Base-by-base conservation (phyloP, 176 grass and related monocot species). In the Melocanna baccifera region DNA sequence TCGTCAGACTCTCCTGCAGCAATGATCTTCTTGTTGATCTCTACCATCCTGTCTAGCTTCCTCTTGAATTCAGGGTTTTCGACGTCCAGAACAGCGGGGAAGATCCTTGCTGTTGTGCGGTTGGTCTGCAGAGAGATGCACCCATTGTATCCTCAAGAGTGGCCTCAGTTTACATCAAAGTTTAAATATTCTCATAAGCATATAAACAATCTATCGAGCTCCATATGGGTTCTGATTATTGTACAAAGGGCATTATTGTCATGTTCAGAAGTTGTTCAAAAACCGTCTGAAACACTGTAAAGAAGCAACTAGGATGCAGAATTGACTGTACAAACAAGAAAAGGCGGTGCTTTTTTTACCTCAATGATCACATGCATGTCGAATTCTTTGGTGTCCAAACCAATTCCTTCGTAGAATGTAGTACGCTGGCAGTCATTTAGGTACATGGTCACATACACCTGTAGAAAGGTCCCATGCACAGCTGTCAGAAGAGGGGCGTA, bases 381-480 rank as follows among this genome's bases (percentile, higher is more conserved):
- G 37, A 99, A 99, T 87, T 99, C 91, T 80, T 96, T 99, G 22
- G 96, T 99, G 79, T 94, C 1, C 25, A 99, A 88, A 69, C 96
- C 96, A 84, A 99, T 89, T 63, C 96, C 96, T 83, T 96, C 91
- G n/a, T 96, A 96, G 81, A 99, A 99, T 10, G 83, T 2, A 75
- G 88, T 94, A 32, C 96, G 90, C 58, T 99, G 96, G 84, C 88
- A 92, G 79, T 99, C 96, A 83, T 99, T 99, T 57, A 99, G 90
- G 88, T 99, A 96, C 96, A 99, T 99, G 71, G 96, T 99, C 71
- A 99, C 93, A 71, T 99, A 99, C 55, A 99, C 96, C 96, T 99
- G 78, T 34, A 55, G n/a, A 84, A 80, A 78, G 7, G 52, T 66
- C 9, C 3, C 46, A 50, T 59, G 34, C 64, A 52, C 13, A 69